Evolutionary conservation across 2,329 filamentous ascomycete species (phyloP), one percentile per base, ranked within the genome.

Genomic region (Furcasterigmium furcatum): DNA sequence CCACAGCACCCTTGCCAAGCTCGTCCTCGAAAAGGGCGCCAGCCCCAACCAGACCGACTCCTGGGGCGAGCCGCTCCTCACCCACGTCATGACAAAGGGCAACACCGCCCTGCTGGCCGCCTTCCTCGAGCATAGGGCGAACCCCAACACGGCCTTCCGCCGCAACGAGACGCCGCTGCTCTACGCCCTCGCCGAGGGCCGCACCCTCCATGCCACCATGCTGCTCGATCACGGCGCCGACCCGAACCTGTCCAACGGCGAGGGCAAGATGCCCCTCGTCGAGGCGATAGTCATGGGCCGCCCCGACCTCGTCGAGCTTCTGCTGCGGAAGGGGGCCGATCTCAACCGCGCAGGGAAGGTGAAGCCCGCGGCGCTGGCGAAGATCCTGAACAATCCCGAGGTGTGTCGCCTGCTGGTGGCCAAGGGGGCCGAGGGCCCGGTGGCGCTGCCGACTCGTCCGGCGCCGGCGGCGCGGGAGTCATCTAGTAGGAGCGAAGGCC

Each of bases 181-280:
- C 1, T 58, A 66, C 20, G 59, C 62, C 6, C 54, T 68, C 3
- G 56, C 60, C 9, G 48, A 52, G 0, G 55, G 53, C 1, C 51
- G 30, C 21, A 30, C 27, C 4, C 61, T 60, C 3, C 54, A 58
- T 18, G 58, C 47, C 0, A 51, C 48, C 35, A 38, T 57, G 10
- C 52, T 68, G 10, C 48, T 69, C 1, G 50, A 59, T 30, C 50
- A 60, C 19, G 66, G 64, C 5, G 64, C 64, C 1, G 57, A 67
- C 30, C 47, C 58, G 0, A 67, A 68, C 14, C 49, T 51, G 2
- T 43, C 51, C 16, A 42, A 51, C 21, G 36, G 20, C 9, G 46
- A 52, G 22, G 49, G 47, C 18, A 36, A 45, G 19, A 46, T 45
- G 4, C 49, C 49, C 9, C 41, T 52, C 2, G 12, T 55, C n/a